phyloP scores from a whole-genome alignment of 1,284 basidiomycete species.

The Trametes hirsuta region DNA sequence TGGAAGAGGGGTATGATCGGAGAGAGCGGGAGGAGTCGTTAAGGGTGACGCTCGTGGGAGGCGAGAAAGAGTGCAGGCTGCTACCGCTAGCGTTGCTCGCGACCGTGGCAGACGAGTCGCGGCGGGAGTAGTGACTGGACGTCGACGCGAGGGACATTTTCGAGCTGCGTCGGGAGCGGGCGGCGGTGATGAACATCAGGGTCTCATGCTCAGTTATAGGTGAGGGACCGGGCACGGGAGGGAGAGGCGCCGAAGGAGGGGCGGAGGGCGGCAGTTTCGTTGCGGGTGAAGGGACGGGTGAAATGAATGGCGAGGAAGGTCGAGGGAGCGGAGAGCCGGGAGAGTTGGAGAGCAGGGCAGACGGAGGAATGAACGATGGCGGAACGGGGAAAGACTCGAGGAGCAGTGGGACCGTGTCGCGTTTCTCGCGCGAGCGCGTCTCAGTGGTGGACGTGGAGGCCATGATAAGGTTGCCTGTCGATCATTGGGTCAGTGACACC shows the following conservation, averaged over 20 bases:
- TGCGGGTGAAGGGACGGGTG: slow-evolving; percentile 15
- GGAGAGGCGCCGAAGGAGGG: slow-evolving; percentile 51
- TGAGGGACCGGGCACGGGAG: slow-evolving; percentile 55
- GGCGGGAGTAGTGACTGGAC: slow-evolving; percentile 32
- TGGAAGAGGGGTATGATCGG: slow-evolving; percentile 34
- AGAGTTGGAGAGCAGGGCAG: slow-evolving; percentile 30
- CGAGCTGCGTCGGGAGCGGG: slow-evolving; percentile 39
- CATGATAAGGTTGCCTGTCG: slow-evolving; percentile 23
- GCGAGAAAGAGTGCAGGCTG: slow-evolving; percentile 27
- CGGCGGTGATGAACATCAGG: slow-evolving; percentile 43
- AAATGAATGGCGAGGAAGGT: slow-evolving; percentile 20
- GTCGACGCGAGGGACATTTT: slow-evolving; percentile 38
- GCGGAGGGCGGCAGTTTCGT: slow-evolving; percentile 46
- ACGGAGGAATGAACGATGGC: slow-evolving; percentile 51
- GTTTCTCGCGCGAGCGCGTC: slow-evolving; percentile 27
- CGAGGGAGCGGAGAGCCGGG: slow-evolving; percentile 9
- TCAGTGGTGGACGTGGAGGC: slow-evolving; percentile 25
- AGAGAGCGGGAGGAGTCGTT: slow-evolving; percentile 33
- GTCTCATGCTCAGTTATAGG: slow-evolving; percentile 50
- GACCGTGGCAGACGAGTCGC: slow-evolving; percentile 34
- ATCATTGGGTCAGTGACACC: slow-evolving; percentile 10
- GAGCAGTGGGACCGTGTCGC: slow-evolving; percentile 41
- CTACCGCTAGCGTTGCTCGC: slow-evolving; percentile 28
- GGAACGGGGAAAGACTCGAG: slow-evolving; percentile 56
- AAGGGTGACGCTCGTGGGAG: slow-evolving; percentile 25